Base-by-base conservation (phyloP, 2,329 filamentous ascomycete genomes). In the Alternaria infectoria region DNA sequence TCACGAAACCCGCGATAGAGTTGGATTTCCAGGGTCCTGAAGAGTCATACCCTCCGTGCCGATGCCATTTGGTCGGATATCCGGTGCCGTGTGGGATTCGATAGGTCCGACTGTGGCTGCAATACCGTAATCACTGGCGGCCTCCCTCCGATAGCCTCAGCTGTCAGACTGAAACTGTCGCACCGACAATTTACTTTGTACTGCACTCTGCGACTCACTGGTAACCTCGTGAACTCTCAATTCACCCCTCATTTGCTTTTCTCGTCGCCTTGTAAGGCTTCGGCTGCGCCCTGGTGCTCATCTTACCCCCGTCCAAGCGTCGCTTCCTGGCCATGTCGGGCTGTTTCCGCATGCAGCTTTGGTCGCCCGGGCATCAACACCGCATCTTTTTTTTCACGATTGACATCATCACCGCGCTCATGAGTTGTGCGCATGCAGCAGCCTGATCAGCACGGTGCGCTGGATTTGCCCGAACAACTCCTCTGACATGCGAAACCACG, bases 1-100 rank as follows among this genome's bases (percentile, higher is more conserved):
- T 60, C 62, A 58, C 64, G 62, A 62, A 58, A 63, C 58, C 19
- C 57, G 64, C 36, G 51, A 44, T 64, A 60, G 44, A 62, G 51
- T 59, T 47, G 62, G 21, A 45, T 44, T 5, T 40, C 28, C 56
- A 54, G 32, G 23, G 12, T 28, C 32, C 11, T 17, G 15, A 23
- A 40, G 50, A 62, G 59, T 52, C 45, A 55, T 54, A 49, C 25
- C n/a, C n/a, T 54, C 54, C 49, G 45, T 54, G 25, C 28, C 28
- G 51, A 21, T 26, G 57, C 45, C 47, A 40, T 59, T 32, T 19
- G 45, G 25, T 32, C 57, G 57, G 50, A 28, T 40, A 45, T 26
- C 43, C 21, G 21, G 36, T 59, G 50, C 40, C 49, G 57, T 11
- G 49, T 36, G 49, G 49, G 49, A 21, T 11, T 52, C 49, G 28